A percentile compares a stretch with the other conserved stretches of the same genome.
Conservation (phyloP, 768 basidiomycete species). For the Cantharellus anzutake region DNA sequence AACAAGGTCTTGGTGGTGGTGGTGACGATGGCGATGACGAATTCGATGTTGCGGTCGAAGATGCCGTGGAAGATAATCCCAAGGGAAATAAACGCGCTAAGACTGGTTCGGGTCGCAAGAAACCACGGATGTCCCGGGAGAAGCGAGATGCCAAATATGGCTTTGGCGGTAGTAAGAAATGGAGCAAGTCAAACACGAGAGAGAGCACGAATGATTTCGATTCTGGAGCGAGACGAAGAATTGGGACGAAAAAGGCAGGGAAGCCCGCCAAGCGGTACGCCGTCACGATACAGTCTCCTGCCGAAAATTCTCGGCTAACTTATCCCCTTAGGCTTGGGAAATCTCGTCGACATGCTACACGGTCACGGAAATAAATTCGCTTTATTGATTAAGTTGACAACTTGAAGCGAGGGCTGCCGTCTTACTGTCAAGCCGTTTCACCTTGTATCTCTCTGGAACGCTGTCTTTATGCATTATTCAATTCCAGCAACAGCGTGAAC, state of each 20-base stretch:
- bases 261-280: no score
- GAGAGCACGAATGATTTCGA: constrained; percentile 66
- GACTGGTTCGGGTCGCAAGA: neutral
- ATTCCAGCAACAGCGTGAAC: no score
- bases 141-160: constrained; percentile 67
- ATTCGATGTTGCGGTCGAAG: constrained; percentile 83
- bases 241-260: constrained; percentile 13
- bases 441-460: no score
- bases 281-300: no score
- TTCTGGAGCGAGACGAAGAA: constrained; percentile 15
- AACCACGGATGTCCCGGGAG: constrained; percentile 29
- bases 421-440: no score
- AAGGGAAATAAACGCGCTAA: constrained; percentile 22
- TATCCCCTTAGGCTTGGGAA: neutral
- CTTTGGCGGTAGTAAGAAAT: constrained; percentile 36
- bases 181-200: constrained; percentile 65
- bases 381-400: no score
- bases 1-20: constrained; percentile 31
- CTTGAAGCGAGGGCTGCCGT: no score
- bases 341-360: neutral
- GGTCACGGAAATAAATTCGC: no score
- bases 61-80: constrained; percentile 46
- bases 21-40: constrained; percentile 52
- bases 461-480: no score
- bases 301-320: no score